phyloP scores from a whole-genome alignment of 2,329 filamentous ascomycete genomes.

The Talaromyces sp. region DNA sequence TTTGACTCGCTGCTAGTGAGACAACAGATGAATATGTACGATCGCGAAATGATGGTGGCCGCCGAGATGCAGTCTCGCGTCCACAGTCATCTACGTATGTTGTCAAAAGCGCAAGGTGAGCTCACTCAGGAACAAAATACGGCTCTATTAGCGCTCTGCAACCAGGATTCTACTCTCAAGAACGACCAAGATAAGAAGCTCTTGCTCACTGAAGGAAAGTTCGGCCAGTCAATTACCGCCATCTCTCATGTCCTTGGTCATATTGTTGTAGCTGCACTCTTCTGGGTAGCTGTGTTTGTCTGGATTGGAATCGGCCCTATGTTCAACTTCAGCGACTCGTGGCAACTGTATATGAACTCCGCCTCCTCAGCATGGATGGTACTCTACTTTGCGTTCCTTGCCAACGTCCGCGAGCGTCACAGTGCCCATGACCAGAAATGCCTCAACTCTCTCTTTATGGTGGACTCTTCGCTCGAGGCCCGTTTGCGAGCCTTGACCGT shows the following conservation, averaged over 20 bases:
- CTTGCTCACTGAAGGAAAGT: background rate
- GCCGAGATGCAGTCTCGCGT: too few species aligned
- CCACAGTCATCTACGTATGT: too few species aligned
- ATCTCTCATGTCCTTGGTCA: background rate
- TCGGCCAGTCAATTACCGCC: background rate
- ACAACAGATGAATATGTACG: too few species aligned
- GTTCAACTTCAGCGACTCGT: background rate
- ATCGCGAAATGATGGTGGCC: too few species aligned
- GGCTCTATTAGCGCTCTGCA: too few species aligned
- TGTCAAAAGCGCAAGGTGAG: too few species aligned
- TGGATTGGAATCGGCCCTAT: constrained; percentile 9
- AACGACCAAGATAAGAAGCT: too few species aligned
- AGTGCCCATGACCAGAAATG: constrained; percentile 11
- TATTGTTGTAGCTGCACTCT: constrained; percentile 17
- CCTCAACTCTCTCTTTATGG: constrained; percentile 17
- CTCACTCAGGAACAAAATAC: too few species aligned
- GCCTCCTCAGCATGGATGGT: constrained; percentile 40
- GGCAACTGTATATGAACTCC: constrained; percentile 24
- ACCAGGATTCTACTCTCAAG: too few species aligned
- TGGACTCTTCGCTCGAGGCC: constrained; percentile 13
- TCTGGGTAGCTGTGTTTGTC: constrained; percentile 1
- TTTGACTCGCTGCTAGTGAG: too few species aligned
- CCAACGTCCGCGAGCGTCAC: constrained; percentile 18
- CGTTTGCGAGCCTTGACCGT: constrained; percentile 14
- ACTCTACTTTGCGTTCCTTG: constrained; percentile 27